Evolutionary conservation across 805 yeast genomes (phyloP), one percentile per base, ranked within the genome.

Genomic region (Starmerella floris): DNA sequence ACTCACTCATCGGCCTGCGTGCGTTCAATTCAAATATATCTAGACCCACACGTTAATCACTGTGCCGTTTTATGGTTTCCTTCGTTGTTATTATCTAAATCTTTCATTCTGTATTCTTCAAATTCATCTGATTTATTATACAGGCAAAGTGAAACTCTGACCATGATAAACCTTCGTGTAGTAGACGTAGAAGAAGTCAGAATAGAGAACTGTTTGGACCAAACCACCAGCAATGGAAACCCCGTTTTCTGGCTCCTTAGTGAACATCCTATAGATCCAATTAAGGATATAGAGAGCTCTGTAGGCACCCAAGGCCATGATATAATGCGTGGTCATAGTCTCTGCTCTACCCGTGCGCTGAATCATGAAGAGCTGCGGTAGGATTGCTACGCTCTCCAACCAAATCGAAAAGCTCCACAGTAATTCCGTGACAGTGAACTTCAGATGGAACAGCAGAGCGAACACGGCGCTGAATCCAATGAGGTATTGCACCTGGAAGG

Each of bases 151-250:
- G 52, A 82, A 77, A 54, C 74, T 76, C 60, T 76, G 70, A 35
- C 88, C 93, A 60, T 79, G 77, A 67, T 85, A 67, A 40, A 91
- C 95, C 56, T 63, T 65, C 42, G 62, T 70, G 66, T 88, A 88
- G 64, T 91, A 91, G 51, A 91, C 70, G 65, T 84, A 91, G 66
- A 91, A 91, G 69, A 91, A 91, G 65, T 91, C 98, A 2, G 96
- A 84, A 65, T 91, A 91, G 27, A 91, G 64, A 43, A 76, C 65
- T 0, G 96, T 84, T 66, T 91, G 98, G 32, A 84, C 61, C 27
- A 91, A 48, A 21, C 97, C 97, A 0, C 96, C 79, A 19, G 72
- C 55, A 9, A 88, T 66, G 2, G 94, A 72, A 42, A 87, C 67
- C 50, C 70, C 70, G 56, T 85, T 95, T 50, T 81, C 88, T 3